Evolutionary conservation across 345 rosid genomes (phyloP).

Genomic region (Orychophragmus violaceus): DNA sequence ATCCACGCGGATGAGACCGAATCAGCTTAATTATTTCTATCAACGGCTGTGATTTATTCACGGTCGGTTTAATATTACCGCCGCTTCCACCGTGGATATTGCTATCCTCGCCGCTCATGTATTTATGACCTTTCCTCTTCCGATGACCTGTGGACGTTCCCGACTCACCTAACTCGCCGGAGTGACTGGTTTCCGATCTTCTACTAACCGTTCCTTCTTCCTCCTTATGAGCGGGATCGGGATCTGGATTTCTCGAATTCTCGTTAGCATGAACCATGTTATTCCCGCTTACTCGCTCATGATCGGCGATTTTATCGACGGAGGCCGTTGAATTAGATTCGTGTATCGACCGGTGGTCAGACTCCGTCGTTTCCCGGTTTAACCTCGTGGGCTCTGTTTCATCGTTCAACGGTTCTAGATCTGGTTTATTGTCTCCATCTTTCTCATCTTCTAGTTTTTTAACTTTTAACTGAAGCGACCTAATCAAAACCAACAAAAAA

Average conservation of each 20-base stretch:
- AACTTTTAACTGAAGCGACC: constrained; percentile 38
- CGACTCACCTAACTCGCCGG: constrained; percentile 41
- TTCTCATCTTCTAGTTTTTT: constrained; percentile 30
- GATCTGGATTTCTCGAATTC: too few species aligned
- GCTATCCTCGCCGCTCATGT: constrained; percentile 22
- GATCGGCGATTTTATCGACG: constrained; percentile 31
- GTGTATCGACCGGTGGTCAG: constrained; percentile 61
- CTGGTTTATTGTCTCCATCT: constrained; percentile 18
- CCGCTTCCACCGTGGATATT: constrained; percentile 21
- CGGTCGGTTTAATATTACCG: constrained; percentile 18
- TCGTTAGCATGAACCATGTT: too few species aligned
- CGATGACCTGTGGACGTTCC: constrained; percentile 52
- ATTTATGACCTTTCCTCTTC: constrained; percentile 24
- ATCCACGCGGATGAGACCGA: constrained; percentile 45
- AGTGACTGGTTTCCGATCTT: constrained; percentile 27
- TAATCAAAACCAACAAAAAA: too few species aligned
- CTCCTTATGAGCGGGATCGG: constrained; percentile 34
- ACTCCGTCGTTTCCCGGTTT: constrained; percentile 30
- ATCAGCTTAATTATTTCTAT: constrained; percentile 36
- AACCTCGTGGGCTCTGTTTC: constrained; percentile 7
- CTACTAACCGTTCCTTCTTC: constrained; percentile 20
- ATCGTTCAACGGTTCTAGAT: constrained; percentile 23
- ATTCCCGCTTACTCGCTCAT: too few species aligned
- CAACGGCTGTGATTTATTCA: constrained; percentile 51
- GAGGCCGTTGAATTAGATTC: constrained; percentile 69